A percentile compares a stretch with the other conserved stretches of the same genome.
Evolutionary conservation across 2,329 filamentous ascomycete species (phyloP).

Genomic region (Thelonectria blattea): DNA sequence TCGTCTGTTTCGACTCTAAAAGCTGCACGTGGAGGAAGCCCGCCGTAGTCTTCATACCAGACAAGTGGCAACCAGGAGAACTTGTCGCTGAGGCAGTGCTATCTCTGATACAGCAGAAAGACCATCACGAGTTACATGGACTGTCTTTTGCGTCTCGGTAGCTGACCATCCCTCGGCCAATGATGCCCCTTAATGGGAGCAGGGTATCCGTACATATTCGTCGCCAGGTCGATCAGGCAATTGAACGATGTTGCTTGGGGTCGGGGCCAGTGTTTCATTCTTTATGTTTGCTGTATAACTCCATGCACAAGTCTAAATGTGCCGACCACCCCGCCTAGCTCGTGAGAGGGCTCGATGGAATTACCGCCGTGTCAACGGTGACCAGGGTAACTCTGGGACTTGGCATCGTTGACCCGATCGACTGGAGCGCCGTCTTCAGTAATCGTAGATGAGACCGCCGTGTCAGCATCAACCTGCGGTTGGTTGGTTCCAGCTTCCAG

Average conservation of each 20-base stretch:
- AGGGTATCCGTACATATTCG: neutral
- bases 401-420: no score
- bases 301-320: neutral
- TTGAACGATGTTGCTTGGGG: no score
- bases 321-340: neutral
- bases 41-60: conserved; percentile 16
- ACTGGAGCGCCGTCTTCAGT: no score
- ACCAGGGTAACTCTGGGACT: no score
- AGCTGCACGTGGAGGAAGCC: conserved; percentile 10
- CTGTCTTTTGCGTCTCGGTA: neutral
- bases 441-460: no score
- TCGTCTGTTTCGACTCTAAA: neutral
- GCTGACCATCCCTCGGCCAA: neutral
- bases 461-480: no score
- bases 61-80: neutral
- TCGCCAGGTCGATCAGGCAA: neutral
- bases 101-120: neutral
- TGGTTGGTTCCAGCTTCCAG: no score
- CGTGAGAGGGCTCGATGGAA: neutral
- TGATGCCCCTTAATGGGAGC: neutral
- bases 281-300: neutral
- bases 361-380: neutral
- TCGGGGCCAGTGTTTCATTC: neutral
- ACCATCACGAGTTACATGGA: conserved; percentile 8
- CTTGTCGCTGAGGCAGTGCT: neutral